Evolutionary conservation across 2,329 filamentous ascomycete genomes (phyloP).

Genomic region (Trichoderma sp.): DNA sequence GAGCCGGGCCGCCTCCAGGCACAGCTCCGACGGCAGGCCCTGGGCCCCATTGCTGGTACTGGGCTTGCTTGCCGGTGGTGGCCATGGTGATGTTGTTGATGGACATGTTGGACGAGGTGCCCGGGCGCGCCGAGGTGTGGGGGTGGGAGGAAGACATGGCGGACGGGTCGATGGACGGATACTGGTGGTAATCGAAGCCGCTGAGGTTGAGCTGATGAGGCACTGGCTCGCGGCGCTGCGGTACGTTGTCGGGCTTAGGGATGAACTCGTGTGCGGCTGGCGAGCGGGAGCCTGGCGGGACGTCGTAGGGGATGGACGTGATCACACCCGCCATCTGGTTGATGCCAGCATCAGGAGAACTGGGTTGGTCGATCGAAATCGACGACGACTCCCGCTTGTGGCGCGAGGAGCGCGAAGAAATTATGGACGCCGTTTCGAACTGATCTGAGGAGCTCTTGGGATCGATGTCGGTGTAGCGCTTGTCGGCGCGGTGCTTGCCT

Average conservation of each 20-base stretch:
- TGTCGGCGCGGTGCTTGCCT: slow-evolving; percentile 70
- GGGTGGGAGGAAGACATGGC: slow-evolving; percentile 52
- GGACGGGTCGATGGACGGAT: slow-evolving; percentile 68
- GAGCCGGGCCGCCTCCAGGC: slow-evolving; percentile 27
- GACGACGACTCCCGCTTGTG: slow-evolving; percentile 72
- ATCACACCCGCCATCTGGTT: slow-evolving; percentile 79
- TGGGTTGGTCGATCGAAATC: slow-evolving; percentile 67
- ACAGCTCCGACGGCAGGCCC: background rate
- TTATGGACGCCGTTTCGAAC: slow-evolving; percentile 59
- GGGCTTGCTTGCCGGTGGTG: slow-evolving; percentile 66
- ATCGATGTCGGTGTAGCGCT: slow-evolving; percentile 60
- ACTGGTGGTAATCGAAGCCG: slow-evolving; percentile 81
- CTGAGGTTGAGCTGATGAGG: slow-evolving; percentile 82
- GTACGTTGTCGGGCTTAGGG: slow-evolving; percentile 62
- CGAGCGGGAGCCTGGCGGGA: slow-evolving; percentile 62
- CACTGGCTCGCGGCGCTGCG: slow-evolving; percentile 66
- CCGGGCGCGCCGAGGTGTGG: slow-evolving; percentile 38
- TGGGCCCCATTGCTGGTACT: slow-evolving; percentile 73
- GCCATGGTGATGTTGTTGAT: slow-evolving; percentile 67
- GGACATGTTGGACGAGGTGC: slow-evolving; percentile 28
- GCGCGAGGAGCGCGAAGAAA: slow-evolving; percentile 69
- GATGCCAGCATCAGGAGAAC: slow-evolving; percentile 62
- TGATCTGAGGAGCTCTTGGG: slow-evolving; percentile 55
- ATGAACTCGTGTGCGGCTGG: slow-evolving; percentile 73
- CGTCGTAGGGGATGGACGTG: slow-evolving; percentile 84